Percentiles rank a stretch among this genome's conserved stretches.
phyloP scores from a whole-genome alignment of 208 protist species.

The Leishmania mexicana region DNA sequence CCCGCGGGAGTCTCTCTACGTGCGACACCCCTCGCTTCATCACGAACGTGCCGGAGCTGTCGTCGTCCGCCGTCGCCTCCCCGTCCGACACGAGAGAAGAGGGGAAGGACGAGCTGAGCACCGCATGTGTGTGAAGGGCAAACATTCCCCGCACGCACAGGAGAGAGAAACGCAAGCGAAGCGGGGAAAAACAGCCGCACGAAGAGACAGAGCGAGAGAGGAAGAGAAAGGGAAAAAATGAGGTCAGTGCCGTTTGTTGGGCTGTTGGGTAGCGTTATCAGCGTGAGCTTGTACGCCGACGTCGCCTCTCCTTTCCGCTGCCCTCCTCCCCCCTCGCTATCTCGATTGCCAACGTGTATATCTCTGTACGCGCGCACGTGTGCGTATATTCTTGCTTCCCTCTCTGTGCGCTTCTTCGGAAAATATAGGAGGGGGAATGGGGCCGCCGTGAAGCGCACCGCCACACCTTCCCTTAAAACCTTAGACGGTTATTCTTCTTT shows the following conservation, averaged over 20 bases:
- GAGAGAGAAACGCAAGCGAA: neutral
- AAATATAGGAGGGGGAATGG: neutral
- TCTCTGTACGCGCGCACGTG: neutral
- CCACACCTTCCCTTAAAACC: neutral
- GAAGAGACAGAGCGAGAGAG: neutral
- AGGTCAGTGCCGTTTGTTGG: neutral
- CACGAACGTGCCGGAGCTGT: neutral
- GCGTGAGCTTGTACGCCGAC: neutral
- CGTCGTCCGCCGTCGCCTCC: slow-evolving; percentile 2
- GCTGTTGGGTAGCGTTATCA: neutral
- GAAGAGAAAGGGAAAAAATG: neutral
- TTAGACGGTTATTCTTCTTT: neutral
- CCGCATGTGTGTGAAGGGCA: slow-evolving; percentile 28
- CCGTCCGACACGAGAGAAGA: slow-evolving; percentile 24
- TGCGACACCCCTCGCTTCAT: neutral
- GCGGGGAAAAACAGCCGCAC: neutral
- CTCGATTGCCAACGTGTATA: neutral
- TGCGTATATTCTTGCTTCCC: neutral
- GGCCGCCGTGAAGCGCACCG: neutral
- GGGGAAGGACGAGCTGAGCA: slow-evolving; percentile 33
- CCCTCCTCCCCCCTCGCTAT: neutral
- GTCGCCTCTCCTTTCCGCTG: neutral
- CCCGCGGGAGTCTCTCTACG: slow-evolving; percentile 58
- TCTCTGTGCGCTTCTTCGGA: neutral
- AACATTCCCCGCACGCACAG: slow-evolving; percentile 19